Conservation (phyloP, 2,329 filamentous ascomycete species). For the Pestalotiopsis sp. region DNA sequence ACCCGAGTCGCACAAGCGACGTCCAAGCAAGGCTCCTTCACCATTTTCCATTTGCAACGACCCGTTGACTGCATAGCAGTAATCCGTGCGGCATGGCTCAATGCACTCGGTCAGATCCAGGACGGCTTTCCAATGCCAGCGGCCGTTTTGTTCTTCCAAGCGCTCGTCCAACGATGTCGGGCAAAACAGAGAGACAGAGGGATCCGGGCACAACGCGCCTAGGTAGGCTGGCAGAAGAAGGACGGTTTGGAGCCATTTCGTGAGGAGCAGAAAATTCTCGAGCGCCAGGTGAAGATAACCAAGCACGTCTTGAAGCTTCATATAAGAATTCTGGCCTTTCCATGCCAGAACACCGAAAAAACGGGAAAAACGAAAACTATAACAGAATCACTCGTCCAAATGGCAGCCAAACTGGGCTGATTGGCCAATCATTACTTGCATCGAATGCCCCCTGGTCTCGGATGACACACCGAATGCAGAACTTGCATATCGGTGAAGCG, state of each 20-base stretch:
- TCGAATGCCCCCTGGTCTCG: not conserved
- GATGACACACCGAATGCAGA: slow-evolving; percentile 6
- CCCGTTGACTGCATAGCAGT: not conserved
- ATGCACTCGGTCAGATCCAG: not conserved
- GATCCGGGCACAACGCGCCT: not conserved
- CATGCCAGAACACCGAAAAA: not conserved
- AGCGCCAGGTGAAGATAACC: not conserved
- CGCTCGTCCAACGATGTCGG: not conserved
- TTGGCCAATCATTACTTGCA: slow-evolving; percentile 2
- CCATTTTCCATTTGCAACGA: not conserved
- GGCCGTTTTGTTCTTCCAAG: not conserved
- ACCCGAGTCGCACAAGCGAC: not conserved
- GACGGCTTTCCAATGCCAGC: not conserved
- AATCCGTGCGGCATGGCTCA: not conserved
- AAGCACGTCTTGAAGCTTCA: not conserved
- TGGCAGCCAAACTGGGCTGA: not conserved
- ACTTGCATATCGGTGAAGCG: slow-evolving; percentile 11
- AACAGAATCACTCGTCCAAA: not conserved
- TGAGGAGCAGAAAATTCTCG: not conserved
- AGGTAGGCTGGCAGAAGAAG: not conserved
- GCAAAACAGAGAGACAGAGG: not conserved
- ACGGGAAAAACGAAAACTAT: not conserved
- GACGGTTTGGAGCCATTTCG: not conserved
- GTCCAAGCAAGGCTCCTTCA: not conserved
- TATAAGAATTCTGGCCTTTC: not conserved